Base-by-base conservation (phyloP, 179 eudicot genomes). In the Heliamphora pulchella region DNA sequence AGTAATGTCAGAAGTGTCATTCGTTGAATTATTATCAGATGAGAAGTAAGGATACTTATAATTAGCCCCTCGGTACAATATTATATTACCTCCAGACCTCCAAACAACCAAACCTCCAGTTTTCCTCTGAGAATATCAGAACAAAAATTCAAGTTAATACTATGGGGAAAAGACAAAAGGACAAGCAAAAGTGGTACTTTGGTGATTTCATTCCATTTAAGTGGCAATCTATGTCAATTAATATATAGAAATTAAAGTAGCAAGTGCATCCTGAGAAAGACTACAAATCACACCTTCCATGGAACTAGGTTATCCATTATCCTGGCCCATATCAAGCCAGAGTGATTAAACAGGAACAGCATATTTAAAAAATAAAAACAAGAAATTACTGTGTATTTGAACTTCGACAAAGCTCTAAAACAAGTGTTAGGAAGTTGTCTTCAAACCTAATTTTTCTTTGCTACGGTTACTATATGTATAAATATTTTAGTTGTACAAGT, bases 71-170 rank as follows among this genome's bases (percentile, higher is more conserved):
- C 99, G 86, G 82, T 94, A 96, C 84, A 96, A 63, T 80, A 92
- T 72, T 76, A 94, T 91, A 81, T 87, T 90, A 85, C 96, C 85
- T 84, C 98, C 99, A 78, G 98, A 87, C 87, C 99, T 90, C 99
- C 99, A 96, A 81, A 94, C 82, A 83, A 96, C 97, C 81, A 94
- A 80, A 51, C 99, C 99, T 78, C 98, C 99, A 81, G 99, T 94
- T 91, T 96, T 96, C 70, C 86, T 91, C 98, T 96, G 88, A 78
- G 81, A 87, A 81, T 77, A 74, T 65, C 14, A 86, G 53, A 58
- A 76, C 50, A 31, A 78, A 66, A 43, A 39, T 77, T 78, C 65
- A 78, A 63, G 54, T 73, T 83, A 57, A 68, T 48, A 64, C 22
- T 3, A 41, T 41, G 62, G 1, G 44, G 47, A 72, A 71, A 17